Percentiles rank a stretch among this genome's conserved stretches.
These are phyloP conservation scores for Hypoxylon crocopeplum DNA, from an alignment of 495 filamentous ascomycete genomes.

Conservation along the genomic window DNA sequence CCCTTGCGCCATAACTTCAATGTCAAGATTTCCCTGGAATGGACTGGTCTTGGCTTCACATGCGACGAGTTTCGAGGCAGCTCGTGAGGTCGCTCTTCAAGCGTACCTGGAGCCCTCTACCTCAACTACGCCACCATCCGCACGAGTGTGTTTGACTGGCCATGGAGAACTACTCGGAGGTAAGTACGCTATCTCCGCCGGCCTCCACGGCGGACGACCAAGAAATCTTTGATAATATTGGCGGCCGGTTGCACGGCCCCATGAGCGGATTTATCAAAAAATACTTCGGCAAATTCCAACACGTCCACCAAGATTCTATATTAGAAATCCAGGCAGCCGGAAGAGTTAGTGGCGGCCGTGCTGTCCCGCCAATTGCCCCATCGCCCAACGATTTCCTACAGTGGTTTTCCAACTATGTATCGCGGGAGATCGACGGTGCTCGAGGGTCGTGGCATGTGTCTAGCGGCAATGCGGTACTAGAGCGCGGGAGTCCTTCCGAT, in stretches of 20 bases:
- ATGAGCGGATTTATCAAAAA: conserved; percentile 36
- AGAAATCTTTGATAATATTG: conserved; percentile 41
- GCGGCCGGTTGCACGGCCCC: conserved; percentile 37
- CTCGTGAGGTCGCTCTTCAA: too few relatives aligned
- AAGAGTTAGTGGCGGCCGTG: conserved; percentile 13
- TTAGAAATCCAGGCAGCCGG: conserved; percentile 26
- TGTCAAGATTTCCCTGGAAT: too few relatives aligned
- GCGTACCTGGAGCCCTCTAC: too few relatives aligned
- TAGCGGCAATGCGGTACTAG: conserved; percentile 4
- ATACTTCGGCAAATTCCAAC: conserved; percentile 34
- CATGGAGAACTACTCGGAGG: conserved; percentile 19
- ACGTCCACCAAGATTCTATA: conserved; percentile 20
- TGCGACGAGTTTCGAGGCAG: too few relatives aligned
- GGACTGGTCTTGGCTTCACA: too few relatives aligned
- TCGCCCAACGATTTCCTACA: conserved; percentile 28
- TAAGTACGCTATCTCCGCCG: conserved; percentile 10
- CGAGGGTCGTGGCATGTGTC: conserved; percentile 37
- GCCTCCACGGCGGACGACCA: conserved; percentile 27
- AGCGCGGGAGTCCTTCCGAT: conserved; percentile 14
- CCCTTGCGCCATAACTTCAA: too few relatives aligned
- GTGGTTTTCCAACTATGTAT: conserved; percentile 37
- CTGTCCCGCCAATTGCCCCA: conserved; percentile 23
- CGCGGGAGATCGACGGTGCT: conserved; percentile 23
- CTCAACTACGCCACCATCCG: too few relatives aligned
- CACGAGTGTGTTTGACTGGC: conserved; percentile 4